A percentile compares a stretch with the other conserved stretches of the same genome.
phyloP scores from a whole-genome alignment of 768 basidiomycete genomes.

The Pholiota conissans region DNA sequence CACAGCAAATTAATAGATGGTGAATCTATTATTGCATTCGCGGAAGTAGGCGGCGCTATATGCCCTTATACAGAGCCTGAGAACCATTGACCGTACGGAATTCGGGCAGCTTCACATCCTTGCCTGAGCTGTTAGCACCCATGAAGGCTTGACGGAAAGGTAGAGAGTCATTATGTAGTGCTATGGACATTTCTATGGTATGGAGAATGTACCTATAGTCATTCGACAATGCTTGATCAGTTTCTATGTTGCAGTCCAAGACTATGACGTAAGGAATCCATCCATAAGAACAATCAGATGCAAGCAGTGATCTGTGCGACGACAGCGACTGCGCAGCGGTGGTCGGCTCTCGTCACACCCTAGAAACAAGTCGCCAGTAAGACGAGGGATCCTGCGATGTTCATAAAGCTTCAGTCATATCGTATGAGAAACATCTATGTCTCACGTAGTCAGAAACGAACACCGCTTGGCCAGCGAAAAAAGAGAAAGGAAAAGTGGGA shows the following conservation, averaged over 20 bases:
- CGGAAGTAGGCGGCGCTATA: background rate
- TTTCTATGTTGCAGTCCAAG: background rate
- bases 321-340: background rate
- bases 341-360: background rate
- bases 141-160: background rate
- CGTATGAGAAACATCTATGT: too few species aligned
- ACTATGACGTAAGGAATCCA: background rate
- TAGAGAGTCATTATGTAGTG: too few species aligned
- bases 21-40: background rate
- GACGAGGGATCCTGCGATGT: background rate
- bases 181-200: too few species aligned
- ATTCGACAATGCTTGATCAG: too few species aligned
- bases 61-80: background rate
- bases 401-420: background rate
- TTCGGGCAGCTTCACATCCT: background rate
- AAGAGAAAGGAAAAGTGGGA: background rate
- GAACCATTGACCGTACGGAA: background rate
- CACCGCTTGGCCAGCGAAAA: too few species aligned
- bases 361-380: background rate
- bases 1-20: background rate
- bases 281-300: conserved; percentile 2
- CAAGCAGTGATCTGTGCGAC: background rate
- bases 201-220: too few species aligned
- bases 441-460: too few species aligned
- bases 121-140: background rate